These are phyloP conservation scores for Neofusicoccum cordaticola DNA, from an alignment of 2,329 filamentous ascomycete genomes.

Conservation along the genomic window DNA sequence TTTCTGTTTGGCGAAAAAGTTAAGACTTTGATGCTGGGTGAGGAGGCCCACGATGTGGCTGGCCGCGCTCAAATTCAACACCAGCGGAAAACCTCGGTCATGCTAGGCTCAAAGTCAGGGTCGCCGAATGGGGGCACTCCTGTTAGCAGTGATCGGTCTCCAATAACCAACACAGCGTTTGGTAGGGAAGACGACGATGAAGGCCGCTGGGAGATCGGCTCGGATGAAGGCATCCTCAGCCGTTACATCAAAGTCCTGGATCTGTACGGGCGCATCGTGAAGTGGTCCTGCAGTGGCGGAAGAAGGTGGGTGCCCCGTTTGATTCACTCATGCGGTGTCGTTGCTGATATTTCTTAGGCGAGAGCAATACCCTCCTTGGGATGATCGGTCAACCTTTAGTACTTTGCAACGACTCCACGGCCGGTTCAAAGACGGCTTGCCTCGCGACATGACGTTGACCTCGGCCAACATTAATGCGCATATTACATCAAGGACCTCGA, in stretches of 20 bases:
- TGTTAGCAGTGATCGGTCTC: conserved; percentile 10
- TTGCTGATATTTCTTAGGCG: conserved; percentile 49
- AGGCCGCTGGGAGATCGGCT: conserved; percentile 52
- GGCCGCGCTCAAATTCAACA: conserved; percentile 41
- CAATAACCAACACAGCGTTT: conserved; percentile 29
- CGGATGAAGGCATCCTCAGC: conserved; percentile 46
- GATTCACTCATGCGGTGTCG: neutral
- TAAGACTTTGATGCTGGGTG: conserved; percentile 48
- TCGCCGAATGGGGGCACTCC: conserved; percentile 19
- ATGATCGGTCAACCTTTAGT: conserved; percentile 54
- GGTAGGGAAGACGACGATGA: conserved; percentile 31
- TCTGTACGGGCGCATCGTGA: conserved; percentile 56
- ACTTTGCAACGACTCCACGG: conserved; percentile 52
- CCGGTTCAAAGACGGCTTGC: conserved; percentile 54
- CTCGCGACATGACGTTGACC: conserved; percentile 57
- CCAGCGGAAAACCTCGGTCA: conserved; percentile 47
- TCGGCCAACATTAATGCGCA: conserved; percentile 63
- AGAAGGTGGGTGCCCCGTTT: conserved; percentile 42
- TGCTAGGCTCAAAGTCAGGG: conserved; percentile 22
- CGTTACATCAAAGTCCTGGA: conserved; percentile 54
- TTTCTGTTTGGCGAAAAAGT: conserved; percentile 63
- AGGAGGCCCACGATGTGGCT: conserved; percentile 38
- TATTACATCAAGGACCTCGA: conserved; percentile 61
- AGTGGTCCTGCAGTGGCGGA: conserved; percentile 58
- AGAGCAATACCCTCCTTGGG: conserved; percentile 59